Base-by-base conservation (phyloP, 1,284 basidiomycete genomes). In the Pseudozyma sp. region DNA sequence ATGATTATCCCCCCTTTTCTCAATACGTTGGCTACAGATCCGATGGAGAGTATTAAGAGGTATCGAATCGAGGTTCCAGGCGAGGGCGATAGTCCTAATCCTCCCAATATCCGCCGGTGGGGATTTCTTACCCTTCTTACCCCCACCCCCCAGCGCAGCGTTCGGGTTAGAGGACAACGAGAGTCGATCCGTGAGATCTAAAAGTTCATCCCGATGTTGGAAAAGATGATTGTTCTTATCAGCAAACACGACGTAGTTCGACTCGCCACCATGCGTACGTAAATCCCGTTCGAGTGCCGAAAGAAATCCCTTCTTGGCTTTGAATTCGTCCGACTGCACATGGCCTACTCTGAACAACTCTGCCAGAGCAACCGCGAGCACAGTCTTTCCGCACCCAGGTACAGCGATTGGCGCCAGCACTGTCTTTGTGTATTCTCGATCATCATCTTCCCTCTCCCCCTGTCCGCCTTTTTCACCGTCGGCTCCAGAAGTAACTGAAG, bases 321-420 rank as follows among this genome's bases (percentile, higher is more conserved):
- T 87, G 5, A 97, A 89, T 80, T 98, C 93, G 85, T 99, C 97
- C 79, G 92, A 94, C 84, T 99, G 96, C 0, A 70, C 67, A 19
- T 79, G 75, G 0, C 92, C 93, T 81, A 98, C 95, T 0, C 88
- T 92, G 78, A 95, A 97, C 0, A 99, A 87, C 61, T 91, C 87
- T 1, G 87, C 73, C 2, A 99, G 89, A 0, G 94, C 94, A 5
- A 97, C 87, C 0, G 92, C 89, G 11, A 99, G 87, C 0, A 92
- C 87, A 0, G 97, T 99, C 88, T 99, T 99, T 91, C 95, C 96
- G 83, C 92, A 94, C 3, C 96, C 95, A 21, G 95, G 96, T 47
- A 98, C 90, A 3, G 94, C 95, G 18, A 98, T 86, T 0, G 97
- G 95, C 0, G 95, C 88, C 59, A 99, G 89, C 59, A 98, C 87